Percentiles rank a stretch among this genome's conserved stretches.
phyloP scores from a whole-genome alignment of 192 early-diverging fungal genomes.

The Haplosporangium gracile region DNA sequence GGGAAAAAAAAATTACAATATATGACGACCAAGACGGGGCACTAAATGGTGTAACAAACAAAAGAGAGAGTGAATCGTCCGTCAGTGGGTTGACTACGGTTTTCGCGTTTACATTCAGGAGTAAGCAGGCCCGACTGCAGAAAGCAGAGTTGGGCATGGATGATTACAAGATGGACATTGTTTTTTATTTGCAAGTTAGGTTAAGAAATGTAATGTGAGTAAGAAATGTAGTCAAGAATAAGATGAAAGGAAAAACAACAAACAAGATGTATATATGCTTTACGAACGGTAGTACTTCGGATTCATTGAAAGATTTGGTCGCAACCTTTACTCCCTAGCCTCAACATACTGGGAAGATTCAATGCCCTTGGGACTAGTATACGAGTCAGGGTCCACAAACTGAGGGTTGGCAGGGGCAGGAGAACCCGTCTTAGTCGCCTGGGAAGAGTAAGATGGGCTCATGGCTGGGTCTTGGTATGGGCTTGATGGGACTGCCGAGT shows the following conservation, averaged over 20 bases:
- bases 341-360: not conserved
- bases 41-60: no score
- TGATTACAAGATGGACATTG: no score
- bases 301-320: not conserved
- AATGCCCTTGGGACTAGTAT: not conserved
- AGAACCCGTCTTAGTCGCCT: not conserved
- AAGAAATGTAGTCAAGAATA: no score
- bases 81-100: no score
- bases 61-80: no score
- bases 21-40: no score
- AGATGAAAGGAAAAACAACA: not conserved
- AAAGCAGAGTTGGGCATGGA: no score
- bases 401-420: not conserved
- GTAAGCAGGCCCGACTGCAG: no score
- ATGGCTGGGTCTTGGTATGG: not conserved
- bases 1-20: no score
- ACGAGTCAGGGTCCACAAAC: not conserved
- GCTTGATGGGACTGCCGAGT: not conserved
- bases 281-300: not conserved
- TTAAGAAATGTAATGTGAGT: no score
- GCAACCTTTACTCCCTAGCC: not conserved
- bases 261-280: not conserved
- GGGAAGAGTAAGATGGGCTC: not conserved
- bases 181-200: no score
- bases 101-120: no score